phyloP scores from a whole-genome alignment of 768 basidiomycete genomes.

The Rhodotorula diobovata region DNA sequence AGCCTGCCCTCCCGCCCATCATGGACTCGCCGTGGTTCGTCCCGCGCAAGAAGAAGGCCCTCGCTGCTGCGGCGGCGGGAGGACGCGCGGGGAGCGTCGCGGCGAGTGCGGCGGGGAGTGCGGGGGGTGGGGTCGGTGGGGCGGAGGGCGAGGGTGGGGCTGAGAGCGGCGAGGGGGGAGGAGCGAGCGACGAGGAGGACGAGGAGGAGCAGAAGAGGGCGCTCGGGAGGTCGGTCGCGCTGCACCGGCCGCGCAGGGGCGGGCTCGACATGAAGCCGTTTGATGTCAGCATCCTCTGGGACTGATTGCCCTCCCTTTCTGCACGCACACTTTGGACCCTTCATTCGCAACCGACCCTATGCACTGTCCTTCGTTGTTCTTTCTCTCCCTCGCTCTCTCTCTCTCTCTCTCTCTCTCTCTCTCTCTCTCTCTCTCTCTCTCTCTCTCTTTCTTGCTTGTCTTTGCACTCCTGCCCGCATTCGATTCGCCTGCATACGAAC shows the following conservation, averaged over 20 bases:
- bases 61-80: background rate
- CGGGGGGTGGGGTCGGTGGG: background rate
- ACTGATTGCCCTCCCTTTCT: background rate
- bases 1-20: slow-evolving; percentile 20
- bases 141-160: background rate
- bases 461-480: background rate
- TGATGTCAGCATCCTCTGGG: background rate
- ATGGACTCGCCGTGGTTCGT: slow-evolving; percentile 27
- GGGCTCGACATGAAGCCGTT: background rate
- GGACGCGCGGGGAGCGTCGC: background rate
- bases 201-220: background rate
- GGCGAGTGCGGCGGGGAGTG: background rate
- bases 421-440: background rate
- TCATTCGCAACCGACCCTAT: too few relatives aligned
- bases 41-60: slow-evolving; percentile 15
- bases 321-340: too few relatives aligned
- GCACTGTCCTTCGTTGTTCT: too few relatives aligned
- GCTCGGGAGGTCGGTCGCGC: background rate
- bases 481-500: background rate
- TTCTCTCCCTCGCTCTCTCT: too few relatives aligned
- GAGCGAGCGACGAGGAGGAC: slow-evolving; percentile 4
- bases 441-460: background rate
- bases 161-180: background rate
- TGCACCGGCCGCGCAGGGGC: background rate
- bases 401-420: background rate